Base-by-base conservation (phyloP, 2,329 filamentous ascomycete genomes). In the Nectriaceae sp. region DNA sequence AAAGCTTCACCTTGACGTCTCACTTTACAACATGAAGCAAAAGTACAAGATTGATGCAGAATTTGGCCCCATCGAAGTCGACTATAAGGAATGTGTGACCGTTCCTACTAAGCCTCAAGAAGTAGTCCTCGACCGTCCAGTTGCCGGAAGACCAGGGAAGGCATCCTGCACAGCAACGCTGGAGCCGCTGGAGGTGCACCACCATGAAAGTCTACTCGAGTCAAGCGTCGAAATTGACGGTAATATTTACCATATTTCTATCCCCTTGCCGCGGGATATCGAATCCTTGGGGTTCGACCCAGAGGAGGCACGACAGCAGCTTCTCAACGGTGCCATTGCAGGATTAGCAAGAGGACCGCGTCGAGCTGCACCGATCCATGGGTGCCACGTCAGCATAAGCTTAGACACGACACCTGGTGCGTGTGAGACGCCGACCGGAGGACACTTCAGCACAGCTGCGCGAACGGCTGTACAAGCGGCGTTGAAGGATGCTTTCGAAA, bases 51-150 rank as follows among this genome's bases (percentile, higher is more conserved):
- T 79, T 76, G 68, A 96, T 83, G 79, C 91, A 77, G 53, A 85
- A 74, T 96, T 96, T 75, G 92, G 93, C 11, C 86, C 85, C 44
- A 96, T 99, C 53, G 89, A 96, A 61, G 96, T 99, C 51, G 91
- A 95, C 57, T 99, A 97, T 70, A 87, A 95, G 46, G 94, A 99
- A 71, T 87, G 85, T 40, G 74, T 94, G 10, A 82, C 84, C 0
- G 73, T 75, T 3, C 61, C 77, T 0, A 86, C 85, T 1, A 65
- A 67, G 0, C 71, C 80, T 0, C 78, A 85, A 31, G 82, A 79
- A 20, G 79, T 81, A 44, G 73, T 84, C 4, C 91, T 91, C 62
- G 90, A 97, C 60, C 87, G 85, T 37, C 83, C 88, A 4, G 83
- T 97, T 18, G 89, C 88, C 5, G 89, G 90, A 38, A 93, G 90